Base-by-base conservation (phyloP, 805 yeast species). In the Kregervanrija pseudodelftensis region DNA sequence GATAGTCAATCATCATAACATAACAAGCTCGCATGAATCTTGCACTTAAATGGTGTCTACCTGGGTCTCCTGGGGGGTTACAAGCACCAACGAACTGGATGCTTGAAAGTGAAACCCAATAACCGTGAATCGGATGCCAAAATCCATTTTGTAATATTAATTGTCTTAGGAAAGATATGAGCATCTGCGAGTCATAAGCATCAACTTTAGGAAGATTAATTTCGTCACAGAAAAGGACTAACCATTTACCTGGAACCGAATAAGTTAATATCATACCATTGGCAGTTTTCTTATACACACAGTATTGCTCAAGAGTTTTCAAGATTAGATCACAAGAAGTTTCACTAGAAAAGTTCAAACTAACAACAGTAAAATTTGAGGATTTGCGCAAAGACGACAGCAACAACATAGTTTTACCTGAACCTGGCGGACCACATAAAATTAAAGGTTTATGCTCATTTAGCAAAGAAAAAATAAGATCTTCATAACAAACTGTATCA, bases 351-450 rank as follows among this genome's bases (percentile, higher is more conserved):
- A 90, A 88, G 54, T 88, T 91, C 52, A 91, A 60, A 4, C 87
- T 77, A 3, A 80, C 70, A 2, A 88, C 66, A 15, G 79, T 84
- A 47, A 79, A 67, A 12, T 73, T 69, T 0, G 80, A 72, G 0
- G 83, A 71, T 43, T 68, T 69, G 38, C 85, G 66, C 36, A 91
- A 58, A 0, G 88, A 80, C 39, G 82, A 77, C 51, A 86, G 72
- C 14, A 91, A 64, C 0, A 90, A 80, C 98, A 91, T 90, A 0
- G 98, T 90, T 59, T 91, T 91, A 46, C 98, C 98, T 0, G 96
- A 84, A 4, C 98, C 98, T 0, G 98, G 97, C 0, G 98, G 98
- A 2, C 98, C 98, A 63, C 96, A 88, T 16, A 91, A 68, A 28
- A 91, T 68, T 13, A 87, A 59, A 0, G 95, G 78, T 35, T 66